phyloP scores from a whole-genome alignment of 2,329 filamentous ascomycete species.

The Thelonectria discophora region DNA sequence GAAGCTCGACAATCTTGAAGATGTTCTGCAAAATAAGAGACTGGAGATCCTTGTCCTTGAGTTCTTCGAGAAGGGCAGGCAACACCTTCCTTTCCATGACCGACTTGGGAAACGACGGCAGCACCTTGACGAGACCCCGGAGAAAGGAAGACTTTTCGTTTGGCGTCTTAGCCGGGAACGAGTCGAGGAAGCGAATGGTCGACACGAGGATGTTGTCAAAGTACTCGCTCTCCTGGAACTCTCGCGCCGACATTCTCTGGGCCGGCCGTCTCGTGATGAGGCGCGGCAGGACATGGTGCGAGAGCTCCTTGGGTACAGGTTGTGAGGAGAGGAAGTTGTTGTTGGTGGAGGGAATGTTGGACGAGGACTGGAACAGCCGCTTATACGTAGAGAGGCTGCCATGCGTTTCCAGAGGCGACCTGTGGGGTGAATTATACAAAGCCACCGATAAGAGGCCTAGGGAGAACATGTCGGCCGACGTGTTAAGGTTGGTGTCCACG shows the following conservation, averaged over 20 bases:
- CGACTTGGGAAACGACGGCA: conserved; percentile 91
- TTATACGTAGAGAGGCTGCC: conserved; percentile 87
- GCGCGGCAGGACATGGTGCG: conserved; percentile 78
- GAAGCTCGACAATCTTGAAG: conserved; percentile 84
- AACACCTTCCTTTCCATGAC: conserved; percentile 96
- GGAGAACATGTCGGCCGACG: conserved; percentile 91
- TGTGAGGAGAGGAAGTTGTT: conserved; percentile 89
- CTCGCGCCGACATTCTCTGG: conserved; percentile 84
- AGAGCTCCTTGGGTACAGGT: conserved; percentile 81
- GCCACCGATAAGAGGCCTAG: conserved; percentile 88
- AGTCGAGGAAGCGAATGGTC: conserved; percentile 93
- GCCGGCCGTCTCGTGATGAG: conserved; percentile 89
- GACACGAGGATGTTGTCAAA: conserved; percentile 98
- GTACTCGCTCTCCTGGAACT: conserved; percentile 94
- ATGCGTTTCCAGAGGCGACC: conserved; percentile 84
- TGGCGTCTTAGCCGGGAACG: conserved; percentile 88
- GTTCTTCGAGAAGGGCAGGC: conserved; percentile 87
- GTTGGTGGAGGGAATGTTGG: conserved; percentile 76
- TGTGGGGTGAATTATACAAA: conserved; percentile 93
- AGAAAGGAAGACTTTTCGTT: conserved; percentile 93
- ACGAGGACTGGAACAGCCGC: conserved; percentile 79
- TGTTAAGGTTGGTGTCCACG: conserved; percentile 85
- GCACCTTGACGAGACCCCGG: conserved; percentile 83
- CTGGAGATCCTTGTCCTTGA: conserved; percentile 89
- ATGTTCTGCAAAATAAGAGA: conserved; percentile 89